Evolutionary conservation across 495 filamentous ascomycete genomes (phyloP), one percentile per base, ranked within the genome.

Genomic region (Neurospora sp.): DNA sequence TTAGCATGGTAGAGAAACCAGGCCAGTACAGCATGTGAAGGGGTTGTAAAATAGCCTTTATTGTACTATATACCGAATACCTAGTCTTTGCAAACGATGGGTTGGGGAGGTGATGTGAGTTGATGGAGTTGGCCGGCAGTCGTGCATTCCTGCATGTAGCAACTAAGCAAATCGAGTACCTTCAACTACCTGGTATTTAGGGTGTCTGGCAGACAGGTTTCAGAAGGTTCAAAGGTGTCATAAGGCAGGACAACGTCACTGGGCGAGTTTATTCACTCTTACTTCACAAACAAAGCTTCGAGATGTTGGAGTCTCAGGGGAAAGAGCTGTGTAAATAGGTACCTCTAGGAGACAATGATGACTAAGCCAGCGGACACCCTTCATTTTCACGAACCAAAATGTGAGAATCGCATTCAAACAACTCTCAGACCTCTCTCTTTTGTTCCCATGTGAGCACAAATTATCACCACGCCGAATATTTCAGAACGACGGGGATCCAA

Each of bases 401-500:
- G 42, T 3, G 42, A 9, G 42, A 61, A 61, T 6, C 6, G 6
- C 48, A 16, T 31, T 31, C 22, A 61, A 27, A 27, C 22, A 20
- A 10, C 20, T 59, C 22, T 59, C 22, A 22, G 9, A 6, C 31
- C 35, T 45, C 39, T 70, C 59, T 20, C 40, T 74, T 79, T 74
- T 77, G 78, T 71, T 76, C 73, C 71, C 74, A 70, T 22, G 73
- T 71, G 74, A 73, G 79, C 75, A 78, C 73, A 78, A 77, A 73
- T 72, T 73, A 80, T 79, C 79, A 79, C 79, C 75, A 82, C 76
- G 22, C 53, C 22, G 81, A 78, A 82, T 78, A 77, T 81, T 82
- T 82, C 79, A 82, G 78, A 81, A 81, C 81, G 81, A 77, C 80
- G 20, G 53, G 53, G 53, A 61, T 35, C 22, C 53, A 61, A 61